phyloP scores from a whole-genome alignment of 345 rosid genomes.

The Orychophragmus violaceus region DNA sequence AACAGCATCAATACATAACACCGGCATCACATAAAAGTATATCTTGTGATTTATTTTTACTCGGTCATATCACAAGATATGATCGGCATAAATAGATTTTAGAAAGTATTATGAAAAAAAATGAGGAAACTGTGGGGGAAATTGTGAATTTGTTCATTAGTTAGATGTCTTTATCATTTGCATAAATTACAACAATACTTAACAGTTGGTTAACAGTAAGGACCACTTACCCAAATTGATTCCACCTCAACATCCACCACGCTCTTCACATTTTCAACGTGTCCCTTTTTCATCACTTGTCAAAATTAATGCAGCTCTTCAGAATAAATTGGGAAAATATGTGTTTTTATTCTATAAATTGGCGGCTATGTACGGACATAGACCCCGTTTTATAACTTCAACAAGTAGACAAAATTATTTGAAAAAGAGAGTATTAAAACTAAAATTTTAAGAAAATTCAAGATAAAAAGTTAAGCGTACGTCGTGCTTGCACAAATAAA shows the following conservation, averaged over 20 bases:
- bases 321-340: background rate
- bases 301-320: background rate
- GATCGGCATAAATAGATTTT: background rate
- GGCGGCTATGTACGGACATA: background rate
- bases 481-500: background rate
- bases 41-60: background rate
- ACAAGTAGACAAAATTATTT: background rate
- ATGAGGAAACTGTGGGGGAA: background rate
- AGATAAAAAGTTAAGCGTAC: background rate
- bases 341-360: background rate
- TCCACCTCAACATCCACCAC: constrained; percentile 13
- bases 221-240: constrained; percentile 21
- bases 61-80: background rate
- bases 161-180: background rate
- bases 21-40: background rate
- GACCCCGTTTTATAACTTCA: background rate
- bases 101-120: too few relatives aligned
- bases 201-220: background rate
- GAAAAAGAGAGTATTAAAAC: background rate
- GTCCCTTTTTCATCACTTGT: background rate
- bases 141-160: background rate
- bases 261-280: constrained; percentile 29
- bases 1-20: constrained; percentile 5
- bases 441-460: background rate
- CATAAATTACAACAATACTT: background rate